Evolutionary conservation across 495 filamentous ascomycete genomes (phyloP).

Genomic region (Neurospora discreta): DNA sequence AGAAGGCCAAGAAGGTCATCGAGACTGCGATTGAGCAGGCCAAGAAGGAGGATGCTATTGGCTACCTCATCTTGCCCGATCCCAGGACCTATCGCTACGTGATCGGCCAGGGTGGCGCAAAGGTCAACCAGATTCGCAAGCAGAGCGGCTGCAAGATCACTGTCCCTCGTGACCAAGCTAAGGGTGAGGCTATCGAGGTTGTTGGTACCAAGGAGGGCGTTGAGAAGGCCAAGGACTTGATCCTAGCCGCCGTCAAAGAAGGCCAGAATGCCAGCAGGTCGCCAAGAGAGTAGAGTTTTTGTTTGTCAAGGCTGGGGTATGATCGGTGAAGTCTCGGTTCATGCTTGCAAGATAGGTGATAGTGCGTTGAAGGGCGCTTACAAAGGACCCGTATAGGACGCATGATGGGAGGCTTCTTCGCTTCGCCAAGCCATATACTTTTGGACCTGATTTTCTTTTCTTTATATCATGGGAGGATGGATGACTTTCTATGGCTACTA

Average conservation of each 20-base stretch:
- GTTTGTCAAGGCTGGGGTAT: background rate
- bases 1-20: conserved; percentile 64
- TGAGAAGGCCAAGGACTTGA: conserved; percentile 79
- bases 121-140: conserved; percentile 85
- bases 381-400: background rate
- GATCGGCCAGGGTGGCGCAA: conserved; percentile 77
- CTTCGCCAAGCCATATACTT: background rate
- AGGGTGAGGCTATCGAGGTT: conserved; percentile 80
- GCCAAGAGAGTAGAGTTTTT: background rate
- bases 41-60: conserved; percentile 57
- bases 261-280: conserved; percentile 18
- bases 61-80: conserved; percentile 83
- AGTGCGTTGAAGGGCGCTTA: background rate
- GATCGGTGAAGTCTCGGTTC: background rate
- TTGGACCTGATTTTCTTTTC: background rate
- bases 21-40: conserved; percentile 61
- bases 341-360: background rate
- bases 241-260: conserved; percentile 66
- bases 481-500: background rate
- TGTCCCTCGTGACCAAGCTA: conserved; percentile 70
- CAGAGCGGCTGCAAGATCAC: conserved; percentile 87
- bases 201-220: conserved; percentile 66
- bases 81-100: conserved; percentile 82
- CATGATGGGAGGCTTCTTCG: background rate
- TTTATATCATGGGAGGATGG: background rate